phyloP scores from a whole-genome alignment of 345 rosid species.

The Citropsis articulata region DNA sequence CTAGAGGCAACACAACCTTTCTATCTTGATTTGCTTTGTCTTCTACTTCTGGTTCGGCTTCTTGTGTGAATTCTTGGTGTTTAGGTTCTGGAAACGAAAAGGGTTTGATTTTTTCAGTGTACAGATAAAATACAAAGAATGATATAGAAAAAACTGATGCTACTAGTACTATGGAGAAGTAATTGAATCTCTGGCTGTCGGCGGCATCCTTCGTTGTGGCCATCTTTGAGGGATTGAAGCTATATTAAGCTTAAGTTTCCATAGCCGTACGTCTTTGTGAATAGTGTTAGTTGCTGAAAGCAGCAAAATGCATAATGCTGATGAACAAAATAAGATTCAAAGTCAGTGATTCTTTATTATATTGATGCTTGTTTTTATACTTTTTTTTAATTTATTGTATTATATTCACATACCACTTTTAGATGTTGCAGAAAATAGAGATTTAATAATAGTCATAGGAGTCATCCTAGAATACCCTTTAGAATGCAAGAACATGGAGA shows the following conservation, averaged over 20 bases:
- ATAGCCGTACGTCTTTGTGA: background rate
- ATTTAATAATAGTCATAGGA: too few species aligned
- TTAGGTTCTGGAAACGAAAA: constrained; percentile 27
- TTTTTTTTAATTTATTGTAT: background rate
- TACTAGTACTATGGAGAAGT: constrained; percentile 32
- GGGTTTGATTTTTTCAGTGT: constrained; percentile 33
- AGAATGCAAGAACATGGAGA: background rate
- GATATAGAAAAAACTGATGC: constrained; percentile 32
- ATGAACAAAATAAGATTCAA: background rate
- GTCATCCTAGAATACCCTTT: too few species aligned
- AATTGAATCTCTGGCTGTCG: constrained; percentile 21
- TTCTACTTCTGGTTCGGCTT: background rate
- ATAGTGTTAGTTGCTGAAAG: background rate
- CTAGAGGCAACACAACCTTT: constrained; percentile 31
- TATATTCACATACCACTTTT: background rate
- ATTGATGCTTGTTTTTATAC: background rate
- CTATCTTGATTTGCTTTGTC: constrained; percentile 6
- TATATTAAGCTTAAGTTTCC: background rate
- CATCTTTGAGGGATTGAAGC: background rate
- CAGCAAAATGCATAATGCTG: background rate
- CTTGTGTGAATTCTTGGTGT: constrained; percentile 11
- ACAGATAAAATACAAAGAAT: constrained; percentile 46
- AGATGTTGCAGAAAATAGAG: too few species aligned
- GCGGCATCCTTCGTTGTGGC: constrained; percentile 17
- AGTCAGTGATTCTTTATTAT: background rate